Base-by-base conservation (phyloP, 306 rosid genomes). In the Acacia melanoxylon region DNA sequence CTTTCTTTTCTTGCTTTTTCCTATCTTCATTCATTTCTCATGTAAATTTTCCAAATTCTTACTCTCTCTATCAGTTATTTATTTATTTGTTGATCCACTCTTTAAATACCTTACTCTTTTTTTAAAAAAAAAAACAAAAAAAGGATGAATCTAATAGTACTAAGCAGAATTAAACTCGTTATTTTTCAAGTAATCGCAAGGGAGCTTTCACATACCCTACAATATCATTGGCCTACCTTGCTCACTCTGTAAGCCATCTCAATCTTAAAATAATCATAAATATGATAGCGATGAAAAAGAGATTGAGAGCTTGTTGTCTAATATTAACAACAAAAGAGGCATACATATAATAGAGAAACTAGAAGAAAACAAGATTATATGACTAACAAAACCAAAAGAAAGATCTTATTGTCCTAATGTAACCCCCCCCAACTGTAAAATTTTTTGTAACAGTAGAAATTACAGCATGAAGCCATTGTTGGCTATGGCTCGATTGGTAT, bases 401-500 rank as follows among this genome's bases (percentile, higher is more conserved):
- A 52, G 77, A 87, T 87, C 81, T 90, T 87, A 87, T 83, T 42
- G 89, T 90, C 78, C 75, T 78, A 10, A 78, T 82, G 90, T 90
- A 86, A 87, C 89, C 95, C 76, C 54, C 35, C 19, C 12, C 15
- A 71, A 71, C 67, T 61, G 8, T 25, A 72, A 72, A 37, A 20
- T n/a, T 19, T 37, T 19, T 10, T 68, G n/a, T 22, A 42, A 71
- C 69, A 42, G 40, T 68, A 62, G 72, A 82, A 89, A 90, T 92
- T 90, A 96, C 97, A 92, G 41, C 74, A 96, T 52, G 78, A 92
- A 89, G 68, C 97, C 97, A 81, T 82, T 92, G 19, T 82, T 92
- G n/a, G 94, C 90, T 88, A 93, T 93, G 84, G 93, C 97, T 86
- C 94, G 83, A 89, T 89, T 93, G 72, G 96, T 84, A 25, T 84